phyloP scores from a whole-genome alignment of 177 flowering plant genomes.

The Vitis hybrid region DNA sequence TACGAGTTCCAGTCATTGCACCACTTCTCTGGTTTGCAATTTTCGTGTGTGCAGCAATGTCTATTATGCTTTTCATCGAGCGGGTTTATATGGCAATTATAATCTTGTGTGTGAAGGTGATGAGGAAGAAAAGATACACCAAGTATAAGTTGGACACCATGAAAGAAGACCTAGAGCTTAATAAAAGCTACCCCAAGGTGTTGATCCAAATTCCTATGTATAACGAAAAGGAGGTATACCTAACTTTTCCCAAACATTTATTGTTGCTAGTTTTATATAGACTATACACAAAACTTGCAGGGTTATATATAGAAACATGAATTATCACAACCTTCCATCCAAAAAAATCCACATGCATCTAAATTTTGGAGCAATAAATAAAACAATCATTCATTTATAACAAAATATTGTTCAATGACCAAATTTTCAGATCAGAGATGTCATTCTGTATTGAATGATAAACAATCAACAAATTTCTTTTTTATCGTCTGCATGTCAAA shows the following conservation, averaged over 20 bases:
- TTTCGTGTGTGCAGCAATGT: constrained; percentile 50
- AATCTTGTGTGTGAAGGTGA: constrained; percentile 37
- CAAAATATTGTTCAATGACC: no score
- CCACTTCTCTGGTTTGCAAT: constrained; percentile 34
- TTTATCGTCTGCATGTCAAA: no score
- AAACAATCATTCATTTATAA: no score
- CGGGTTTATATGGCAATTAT: constrained; percentile 64
- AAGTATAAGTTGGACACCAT: constrained; percentile 43
- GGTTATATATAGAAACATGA: no score
- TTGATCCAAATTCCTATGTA: constrained; percentile 73
- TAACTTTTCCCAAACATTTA: background rate
- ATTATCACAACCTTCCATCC: no score
- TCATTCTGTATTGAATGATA: no score
- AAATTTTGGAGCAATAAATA: no score
- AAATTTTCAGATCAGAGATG: no score
- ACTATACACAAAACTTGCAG: background rate
- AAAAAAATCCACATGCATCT: no score
- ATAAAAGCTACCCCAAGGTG: constrained; percentile 46
- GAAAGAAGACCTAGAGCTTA: constrained; percentile 47
- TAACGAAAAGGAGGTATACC: constrained; percentile 71
- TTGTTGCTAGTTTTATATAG: background rate
- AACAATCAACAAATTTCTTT: no score
- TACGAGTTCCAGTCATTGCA: constrained; percentile 36
- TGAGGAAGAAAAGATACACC: constrained; percentile 46
- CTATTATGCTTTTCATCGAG: constrained; percentile 65